A percentile compares a stretch with the other conserved stretches of the same genome.
These are phyloP conservation scores for Arthromyces matolae DNA, from an alignment of 768 basidiomycete genomes.

Conservation along the genomic window DNA sequence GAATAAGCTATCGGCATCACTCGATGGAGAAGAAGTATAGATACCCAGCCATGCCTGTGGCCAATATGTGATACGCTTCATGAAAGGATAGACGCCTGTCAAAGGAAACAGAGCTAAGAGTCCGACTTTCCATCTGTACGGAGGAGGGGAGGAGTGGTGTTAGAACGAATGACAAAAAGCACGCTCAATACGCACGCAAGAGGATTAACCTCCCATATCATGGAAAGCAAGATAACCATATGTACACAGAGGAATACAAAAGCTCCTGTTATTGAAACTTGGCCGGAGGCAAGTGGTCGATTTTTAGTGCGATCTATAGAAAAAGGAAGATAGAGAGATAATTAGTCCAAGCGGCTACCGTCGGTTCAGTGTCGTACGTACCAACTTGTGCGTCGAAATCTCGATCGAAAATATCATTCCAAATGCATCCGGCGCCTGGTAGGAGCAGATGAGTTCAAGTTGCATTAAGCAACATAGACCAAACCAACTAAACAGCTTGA, in stretches of 20 bases:
- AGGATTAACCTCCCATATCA: conserved; percentile 12
- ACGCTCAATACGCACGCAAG: conserved; percentile 6
- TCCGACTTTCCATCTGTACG: conserved; percentile 12
- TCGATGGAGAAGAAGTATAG: background rate
- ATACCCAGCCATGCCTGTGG: conserved; percentile 39
- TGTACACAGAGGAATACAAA: conserved; percentile 20
- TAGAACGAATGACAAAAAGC: too few species aligned
- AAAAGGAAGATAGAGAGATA: conserved; percentile 10
- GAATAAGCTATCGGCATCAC: background rate
- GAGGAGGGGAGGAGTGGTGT: too few species aligned
- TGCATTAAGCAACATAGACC: background rate
- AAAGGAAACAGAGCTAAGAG: conserved; percentile 15
- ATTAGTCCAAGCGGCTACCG: conserved; percentile 14
- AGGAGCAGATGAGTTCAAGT: background rate
- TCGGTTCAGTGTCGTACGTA: conserved; percentile 15
- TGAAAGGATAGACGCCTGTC: conserved; percentile 32
- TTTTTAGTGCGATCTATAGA: conserved; percentile 14
- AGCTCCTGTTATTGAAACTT: conserved; percentile 25
- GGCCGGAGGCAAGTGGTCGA: conserved; percentile 26
- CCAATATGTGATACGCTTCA: conserved; percentile 38
- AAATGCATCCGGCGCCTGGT: conserved; percentile 14
- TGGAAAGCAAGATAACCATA: conserved; percentile 4
- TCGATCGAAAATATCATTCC: conserved; percentile 22
- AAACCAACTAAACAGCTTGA: background rate
- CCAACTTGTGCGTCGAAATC: conserved; percentile 32